These are phyloP conservation scores for Cladosporium austrohemisphaericum DNA, from an alignment of 2,329 filamentous ascomycete species.

Conservation along the genomic window DNA sequence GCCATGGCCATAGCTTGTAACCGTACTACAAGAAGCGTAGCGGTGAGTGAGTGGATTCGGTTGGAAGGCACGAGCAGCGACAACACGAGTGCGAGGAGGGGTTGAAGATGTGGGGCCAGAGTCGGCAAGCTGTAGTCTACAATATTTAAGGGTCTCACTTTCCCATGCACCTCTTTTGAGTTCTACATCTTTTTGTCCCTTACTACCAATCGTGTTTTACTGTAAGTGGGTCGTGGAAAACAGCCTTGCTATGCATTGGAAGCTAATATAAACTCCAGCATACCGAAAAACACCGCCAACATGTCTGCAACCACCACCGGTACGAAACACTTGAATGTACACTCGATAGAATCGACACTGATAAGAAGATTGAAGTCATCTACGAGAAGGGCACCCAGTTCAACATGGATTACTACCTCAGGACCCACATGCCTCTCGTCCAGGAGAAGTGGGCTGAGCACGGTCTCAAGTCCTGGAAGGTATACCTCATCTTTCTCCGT, in stretches of 20 bases:
- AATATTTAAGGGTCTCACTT: not conserved
- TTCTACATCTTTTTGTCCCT: not conserved
- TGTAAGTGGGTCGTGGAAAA: too few relatives aligned
- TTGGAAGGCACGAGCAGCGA: too few relatives aligned
- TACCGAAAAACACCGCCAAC: not conserved
- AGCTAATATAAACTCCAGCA: not conserved
- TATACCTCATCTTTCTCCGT: not conserved
- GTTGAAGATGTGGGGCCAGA: slow-evolving; percentile 13
- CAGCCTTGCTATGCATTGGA: too few relatives aligned
- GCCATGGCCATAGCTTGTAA: too few relatives aligned
- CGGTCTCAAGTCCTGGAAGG: slow-evolving; percentile 31
- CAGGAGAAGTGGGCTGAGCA: slow-evolving; percentile 28
- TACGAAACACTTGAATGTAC: not conserved
- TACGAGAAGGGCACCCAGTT: slow-evolving; percentile 36
- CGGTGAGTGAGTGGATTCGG: too few relatives aligned
- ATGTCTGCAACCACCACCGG: slow-evolving; percentile 10
- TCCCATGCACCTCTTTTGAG: not conserved
- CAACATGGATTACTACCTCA: slow-evolving; percentile 40
- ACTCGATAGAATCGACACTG: not conserved
- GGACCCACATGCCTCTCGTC: slow-evolving; percentile 38
- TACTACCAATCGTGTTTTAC: not conserved
- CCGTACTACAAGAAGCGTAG: too few relatives aligned
- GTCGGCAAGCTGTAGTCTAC: too few relatives aligned
- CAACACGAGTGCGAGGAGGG: too few relatives aligned
- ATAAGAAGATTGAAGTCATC: slow-evolving; percentile 23